Evolutionary conservation across 352 stramenopile species (phyloP), one percentile per base, ranked within the genome.

Genomic region (Phytophthora syringae): DNA sequence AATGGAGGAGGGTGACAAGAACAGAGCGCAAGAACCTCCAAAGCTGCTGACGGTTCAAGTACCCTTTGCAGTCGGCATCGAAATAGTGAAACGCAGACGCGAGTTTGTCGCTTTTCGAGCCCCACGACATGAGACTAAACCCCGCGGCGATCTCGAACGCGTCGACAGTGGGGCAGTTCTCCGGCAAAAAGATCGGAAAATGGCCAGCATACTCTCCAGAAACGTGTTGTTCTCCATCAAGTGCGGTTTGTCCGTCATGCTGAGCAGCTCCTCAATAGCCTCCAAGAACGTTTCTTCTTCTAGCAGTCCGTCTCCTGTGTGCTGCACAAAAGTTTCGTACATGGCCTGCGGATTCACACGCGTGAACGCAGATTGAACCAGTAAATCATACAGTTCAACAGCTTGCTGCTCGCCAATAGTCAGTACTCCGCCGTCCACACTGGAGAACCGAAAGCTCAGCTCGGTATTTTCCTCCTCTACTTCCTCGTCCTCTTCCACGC

Each of bases 61-160:
- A 92, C 0, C 82, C 85, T 25, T 93, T 93, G 64, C 83, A 86
- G 32, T 96, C 88, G 5, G 77, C 75, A 40, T 96, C 88, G 44
- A 94, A 96, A 52, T 90, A 96, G 60, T 96, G 84, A 48, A 96
- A 96, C 0, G 86, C 75, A 13, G 83, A 84, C n/a, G 74, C 70
- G 7, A 96, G 65, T 34, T 96, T 96, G 69, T 96, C 88, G 37
- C 88, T 96, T 53, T 96, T 96, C 6, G 88, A 94, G 1, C 88
- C 88, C 74, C 80, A 90, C 12, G 82, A 70, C 59, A 96, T 92
- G 12, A 96, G 58, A 44, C 82, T 93, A 36, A 94, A 94, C 0
- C 84, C 88, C 6, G 88, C 88, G 1, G 88, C 88, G 16, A 96
- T 81, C 58, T 96, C 88, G 32, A 93, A 94, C 3, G 88, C 88